phyloP scores from a whole-genome alignment of 176 grass and related monocot genomes.

The Musa troglodytarum region DNA sequence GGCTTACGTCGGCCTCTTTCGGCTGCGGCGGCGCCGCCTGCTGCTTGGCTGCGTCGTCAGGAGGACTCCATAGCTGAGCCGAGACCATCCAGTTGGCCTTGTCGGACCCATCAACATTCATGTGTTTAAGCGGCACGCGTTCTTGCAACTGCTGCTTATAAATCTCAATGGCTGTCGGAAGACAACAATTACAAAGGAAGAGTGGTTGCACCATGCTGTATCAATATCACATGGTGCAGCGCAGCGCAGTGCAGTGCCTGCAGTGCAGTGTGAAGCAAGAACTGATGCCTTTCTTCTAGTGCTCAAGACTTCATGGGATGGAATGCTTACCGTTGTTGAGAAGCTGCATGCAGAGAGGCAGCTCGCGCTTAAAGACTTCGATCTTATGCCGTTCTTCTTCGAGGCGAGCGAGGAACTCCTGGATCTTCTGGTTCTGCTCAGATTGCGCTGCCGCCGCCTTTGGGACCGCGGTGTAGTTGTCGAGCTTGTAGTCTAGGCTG shows the following conservation, averaged over 20 bases:
- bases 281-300: not conserved
- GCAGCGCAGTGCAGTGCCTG: too few relatives aligned
- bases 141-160: slow-evolving; percentile 92
- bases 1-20: slow-evolving; percentile 47
- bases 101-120: slow-evolving; percentile 49
- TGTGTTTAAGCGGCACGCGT: slow-evolving; percentile 79
- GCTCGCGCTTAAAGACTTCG: slow-evolving; percentile 96
- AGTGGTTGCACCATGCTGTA: slow-evolving; percentile 9
- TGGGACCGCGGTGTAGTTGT: slow-evolving; percentile 18
- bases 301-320: too few relatives aligned
- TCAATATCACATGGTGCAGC: not conserved
- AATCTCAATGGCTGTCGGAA: slow-evolving; percentile 56
- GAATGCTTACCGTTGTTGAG: slow-evolving; percentile 60
- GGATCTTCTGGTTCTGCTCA: slow-evolving; percentile 54
- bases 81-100: slow-evolving; percentile 98
- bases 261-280: not conserved
- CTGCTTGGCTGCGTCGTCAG: slow-evolving; percentile 18
- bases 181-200: not conserved
- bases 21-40: slow-evolving; percentile 31
- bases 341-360: slow-evolving; percentile 95
- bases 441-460: slow-evolving; percentile 34
- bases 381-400: slow-evolving; percentile 96
- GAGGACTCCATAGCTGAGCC: slow-evolving; percentile 80
- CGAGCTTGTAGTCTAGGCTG: slow-evolving; percentile 83
- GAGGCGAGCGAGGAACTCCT: slow-evolving; percentile 61